Evolutionary conservation across 176 grass and related monocot species (phyloP), one percentile per base, ranked within the genome.

Genomic region (Oryza officinalis): DNA sequence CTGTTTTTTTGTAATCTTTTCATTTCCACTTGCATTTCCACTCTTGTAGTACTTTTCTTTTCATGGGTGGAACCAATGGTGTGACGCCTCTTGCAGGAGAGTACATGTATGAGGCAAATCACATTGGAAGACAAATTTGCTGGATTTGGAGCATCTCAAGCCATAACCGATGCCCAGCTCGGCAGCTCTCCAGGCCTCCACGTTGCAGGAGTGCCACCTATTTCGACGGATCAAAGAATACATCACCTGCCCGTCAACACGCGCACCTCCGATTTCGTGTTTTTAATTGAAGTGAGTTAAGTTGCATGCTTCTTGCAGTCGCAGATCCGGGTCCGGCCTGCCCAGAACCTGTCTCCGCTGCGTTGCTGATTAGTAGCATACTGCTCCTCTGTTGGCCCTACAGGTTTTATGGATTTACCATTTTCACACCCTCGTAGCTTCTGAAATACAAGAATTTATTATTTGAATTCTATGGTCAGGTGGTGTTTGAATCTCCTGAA

Each of bases 191-290:
- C 45, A 63, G 45, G 46, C 60, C 71, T 74, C 83, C 88, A 83
- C 79, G 66, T 72, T 33, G 57, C 72, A 6, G 18, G 76, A 0
- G 41, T 52, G 54, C 73, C 86, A 73, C 67, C 67, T 49, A 70
- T 87, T 23, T 44, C 63, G 67, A 27, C 65, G 69, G 61, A 83
- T 67, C 54, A 27, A 63, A 81, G 65, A 64, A 43, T 43, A 66
- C 80, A 71, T 27, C 46, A 15, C 8, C 70, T 33, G 6, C 65
- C 20, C 47, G 49, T 67, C 59, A 67, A 84, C 75, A 74, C 31
- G 86, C 44, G 32, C 10, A 22, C 27, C 78, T 78, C 18, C 41
- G 27, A 37, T 63, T 38, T 73, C 67, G 76, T 45, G 79, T 63
- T 78, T 67, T 44, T 77, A 13, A 17, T 44, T 77, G 6, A n/a